Base-by-base conservation (phyloP, 2,329 filamentous ascomycete species). In the Neonectria sp. region DNA sequence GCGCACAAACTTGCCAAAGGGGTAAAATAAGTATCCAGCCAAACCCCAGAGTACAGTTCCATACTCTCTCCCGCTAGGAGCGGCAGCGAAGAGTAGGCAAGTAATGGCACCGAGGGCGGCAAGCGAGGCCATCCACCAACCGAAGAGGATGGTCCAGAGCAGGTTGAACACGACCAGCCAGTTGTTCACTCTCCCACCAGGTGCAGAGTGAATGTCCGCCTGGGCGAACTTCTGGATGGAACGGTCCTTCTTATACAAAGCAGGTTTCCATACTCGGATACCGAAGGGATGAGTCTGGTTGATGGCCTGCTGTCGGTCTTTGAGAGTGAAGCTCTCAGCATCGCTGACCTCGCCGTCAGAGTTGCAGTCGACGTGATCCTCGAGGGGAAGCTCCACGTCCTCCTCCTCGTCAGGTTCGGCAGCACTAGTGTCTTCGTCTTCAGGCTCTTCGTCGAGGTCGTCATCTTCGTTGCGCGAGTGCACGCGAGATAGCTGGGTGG, bases 201-300 rank as follows among this genome's bases (percentile, higher is more conserved):
- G 96, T 1, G 94, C 91, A 3, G 95, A 98, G 83, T 99, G 96
- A 66, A 99, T 98, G 80, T 99, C 96, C 15, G 93, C 95, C 82
- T 98, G 95, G 6, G 96, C 96, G 53, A 92, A 97, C 81, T 97
- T 96, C 80, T 98, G 95, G 43, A 99, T 97, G 1, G 96, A 99
- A 63, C 96, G 91, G 75, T 93, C 92, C 82, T 99, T 99, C 83
- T 99, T 99, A 88, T 99, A 99, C 70, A 99, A 82, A 1, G 96
- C 97, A 49, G 96, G 96, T 81, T 99, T 99, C 96, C 96, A 99
- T 70, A 99, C 94, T 79, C 97, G 91, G 79, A 99, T 98, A 86
- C 96, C 96, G 76, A 99, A 99, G 0, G 96, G 96, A 85, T 99
- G 96, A 0, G 96, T 99, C 80, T 97, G 92, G 82, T 99, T 99